Conservation (phyloP, 2,329 filamentous ascomycete species). For the Penicillium sp. region DNA sequence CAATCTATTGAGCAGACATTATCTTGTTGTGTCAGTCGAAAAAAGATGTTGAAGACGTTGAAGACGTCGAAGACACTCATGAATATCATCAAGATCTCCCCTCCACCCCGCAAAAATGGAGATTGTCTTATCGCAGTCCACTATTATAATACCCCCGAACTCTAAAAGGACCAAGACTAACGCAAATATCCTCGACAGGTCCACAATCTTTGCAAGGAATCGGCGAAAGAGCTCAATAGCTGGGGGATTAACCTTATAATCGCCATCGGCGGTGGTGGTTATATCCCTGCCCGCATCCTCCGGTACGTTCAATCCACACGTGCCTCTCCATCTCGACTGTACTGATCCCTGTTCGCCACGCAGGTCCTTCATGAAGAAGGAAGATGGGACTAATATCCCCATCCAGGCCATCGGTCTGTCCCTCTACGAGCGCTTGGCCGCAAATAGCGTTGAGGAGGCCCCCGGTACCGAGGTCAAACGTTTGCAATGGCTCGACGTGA, state of each 20-base stretch:
- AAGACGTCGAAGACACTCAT: background rate
- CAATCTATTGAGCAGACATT: background rate
- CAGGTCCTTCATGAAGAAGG: constrained; percentile 82
- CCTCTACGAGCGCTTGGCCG: constrained; percentile 75
- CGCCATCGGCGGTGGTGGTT: constrained; percentile 93
- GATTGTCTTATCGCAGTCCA: constrained; percentile 5
- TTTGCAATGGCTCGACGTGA: constrained; percentile 95
- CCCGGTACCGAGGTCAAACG: constrained; percentile 90
- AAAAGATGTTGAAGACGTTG: background rate
- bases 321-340: background rate
- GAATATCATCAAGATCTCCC: background rate
- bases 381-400: constrained; percentile 83
- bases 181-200: constrained; percentile 50
- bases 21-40: background rate
- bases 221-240: constrained; percentile 65
- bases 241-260: constrained; percentile 96
- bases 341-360: constrained; percentile 4
- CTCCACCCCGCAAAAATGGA: constrained; percentile 4
- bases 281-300: constrained; percentile 91
- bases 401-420: constrained; percentile 98
- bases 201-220: constrained; percentile 90
- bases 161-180: constrained; percentile 9
- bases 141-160: background rate
- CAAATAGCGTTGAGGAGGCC: constrained; percentile 51
- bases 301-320: constrained; percentile 43